Base-by-base conservation (phyloP, 169 alveolate species). In the Cryptosporidium canis region DNA sequence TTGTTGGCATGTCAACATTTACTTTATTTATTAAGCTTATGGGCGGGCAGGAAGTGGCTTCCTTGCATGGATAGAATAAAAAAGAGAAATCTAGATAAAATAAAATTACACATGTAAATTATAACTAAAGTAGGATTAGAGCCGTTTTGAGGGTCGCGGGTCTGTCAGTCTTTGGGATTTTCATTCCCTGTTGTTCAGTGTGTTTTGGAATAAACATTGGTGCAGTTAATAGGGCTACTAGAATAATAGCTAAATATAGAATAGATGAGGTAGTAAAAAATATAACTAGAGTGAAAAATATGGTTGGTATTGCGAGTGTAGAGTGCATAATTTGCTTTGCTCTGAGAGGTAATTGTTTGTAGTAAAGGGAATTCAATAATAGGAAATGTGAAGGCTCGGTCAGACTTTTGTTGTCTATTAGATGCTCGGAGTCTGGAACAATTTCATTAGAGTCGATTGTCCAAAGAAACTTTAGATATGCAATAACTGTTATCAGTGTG, bases 401-500 rank as follows among this genome's bases (percentile, higher is more conserved):
- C 31, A 47, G 11, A 55, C 31, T 47, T 51, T 55, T 16, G 53
- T 51, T 55, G 31, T n/a, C 14, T 24, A 68, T n/a, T 21, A 12
- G 66, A 29, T 0, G 33, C 14, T 51, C 44, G 12, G 47, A 68
- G 29, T 41, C 44, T 16, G 55, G 27, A 27, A 18, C 29, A 35
- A 33, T 12, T 11, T 77, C 70, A 24, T 77, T 35, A 53, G 51
- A 33, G 55, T 55, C 65, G 21, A 77, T 55, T 2, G 55, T 55
- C 87, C 87, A 77, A 12, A 77, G 48, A 77, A 55, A 77, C 21
- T 77, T 77, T 24, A 77, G 58, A 77, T 55, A 77, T 58, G 64
- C 61, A 35, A 55, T 55, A 41, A 77, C 66, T 11, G 71, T 55
- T 2, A 77, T 77, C 4, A 77, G 37, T 2, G 72, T 77, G 14